Evolutionary conservation across 805 yeast genomes (phyloP).

Genomic region (Spathaspora arborariae): DNA sequence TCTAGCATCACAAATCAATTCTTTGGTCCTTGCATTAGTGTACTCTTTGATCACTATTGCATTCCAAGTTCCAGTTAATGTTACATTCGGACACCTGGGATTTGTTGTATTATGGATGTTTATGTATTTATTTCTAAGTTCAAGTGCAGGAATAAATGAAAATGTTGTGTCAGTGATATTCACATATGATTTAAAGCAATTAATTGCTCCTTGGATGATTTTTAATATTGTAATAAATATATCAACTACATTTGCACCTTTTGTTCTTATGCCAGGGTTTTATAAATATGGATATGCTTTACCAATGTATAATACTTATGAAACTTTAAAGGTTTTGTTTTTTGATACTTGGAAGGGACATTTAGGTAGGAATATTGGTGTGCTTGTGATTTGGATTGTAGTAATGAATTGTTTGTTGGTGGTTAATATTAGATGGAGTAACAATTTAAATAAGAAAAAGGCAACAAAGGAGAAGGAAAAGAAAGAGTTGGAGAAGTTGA

Average conservation of each 20-base stretch:
- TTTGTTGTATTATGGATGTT: conserved; percentile 32
- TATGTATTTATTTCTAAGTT: conserved; percentile 25
- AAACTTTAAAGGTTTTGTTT: conserved; percentile 29
- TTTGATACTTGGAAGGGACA: conserved; percentile 32
- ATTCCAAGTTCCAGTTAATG: conserved; percentile 22
- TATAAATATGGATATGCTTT: conserved; percentile 34
- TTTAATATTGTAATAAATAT: conserved; percentile 26
- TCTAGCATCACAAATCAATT: conserved; percentile 27
- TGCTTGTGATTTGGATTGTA: conserved; percentile 27
- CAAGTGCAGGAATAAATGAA: conserved; percentile 27
- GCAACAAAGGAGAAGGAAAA: conserved; percentile 6
- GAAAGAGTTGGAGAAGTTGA: conserved; percentile 6
- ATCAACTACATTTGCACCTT: conserved; percentile 31
- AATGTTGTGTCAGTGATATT: conserved; percentile 17
- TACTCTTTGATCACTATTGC: conserved; percentile 29
- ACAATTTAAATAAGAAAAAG: conserved; percentile 7
- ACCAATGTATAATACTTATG: conserved; percentile 32
- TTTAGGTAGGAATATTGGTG: conserved; percentile 27
- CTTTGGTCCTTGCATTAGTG: conserved; percentile 24
- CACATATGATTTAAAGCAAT: conserved; percentile 14
- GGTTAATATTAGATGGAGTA: conserved; percentile 8
- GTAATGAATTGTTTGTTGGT: conserved; percentile 13
- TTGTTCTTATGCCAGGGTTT: conserved; percentile 27
- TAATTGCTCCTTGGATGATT: conserved; percentile 29
- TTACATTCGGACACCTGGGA: conserved; percentile 27